Conservation (phyloP, 2,329 filamentous ascomycete species). For the Pochonia chlamydosporia region DNA sequence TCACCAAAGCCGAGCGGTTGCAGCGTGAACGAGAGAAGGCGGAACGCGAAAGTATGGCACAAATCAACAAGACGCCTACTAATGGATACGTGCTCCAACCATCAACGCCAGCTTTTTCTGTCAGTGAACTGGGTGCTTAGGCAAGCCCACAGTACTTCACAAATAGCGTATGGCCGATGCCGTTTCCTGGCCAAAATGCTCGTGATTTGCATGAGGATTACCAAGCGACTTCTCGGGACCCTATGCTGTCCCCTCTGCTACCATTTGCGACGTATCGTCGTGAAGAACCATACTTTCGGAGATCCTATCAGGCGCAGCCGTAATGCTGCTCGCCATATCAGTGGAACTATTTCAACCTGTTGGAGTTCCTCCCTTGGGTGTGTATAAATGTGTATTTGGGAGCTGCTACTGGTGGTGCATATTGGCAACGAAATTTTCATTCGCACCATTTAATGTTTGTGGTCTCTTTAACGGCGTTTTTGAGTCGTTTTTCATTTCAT, state of each 20-base stretch:
- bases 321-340: too few relatives aligned
- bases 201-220: neutral
- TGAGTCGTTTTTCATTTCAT: neutral
- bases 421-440: too few relatives aligned
- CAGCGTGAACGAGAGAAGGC: conserved; percentile 77
- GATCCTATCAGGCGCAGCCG: too few relatives aligned
- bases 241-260: too few relatives aligned
- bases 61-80: conserved; percentile 31
- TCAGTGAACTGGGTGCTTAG: conserved; percentile 30
- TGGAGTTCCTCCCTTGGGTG: too few relatives aligned
- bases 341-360: too few relatives aligned
- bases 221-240: neutral
- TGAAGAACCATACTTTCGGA: neutral
- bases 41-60: conserved; percentile 55
- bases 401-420: too few relatives aligned
- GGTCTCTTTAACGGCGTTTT: too few relatives aligned
- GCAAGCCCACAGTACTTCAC: neutral
- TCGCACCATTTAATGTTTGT: too few relatives aligned
- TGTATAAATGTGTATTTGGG: too few relatives aligned
- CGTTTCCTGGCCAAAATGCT: neutral
- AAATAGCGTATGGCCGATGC: neutral
- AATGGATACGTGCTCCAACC: conserved; percentile 32
- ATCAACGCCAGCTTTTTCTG: conserved; percentile 29
- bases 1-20: conserved; percentile 80
- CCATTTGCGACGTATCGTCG: neutral